Percentiles rank a stretch among this genome's conserved stretches.
phyloP scores from a whole-genome alignment of 1,139 yeast genomes.

The Maudiozyma humilis region DNA sequence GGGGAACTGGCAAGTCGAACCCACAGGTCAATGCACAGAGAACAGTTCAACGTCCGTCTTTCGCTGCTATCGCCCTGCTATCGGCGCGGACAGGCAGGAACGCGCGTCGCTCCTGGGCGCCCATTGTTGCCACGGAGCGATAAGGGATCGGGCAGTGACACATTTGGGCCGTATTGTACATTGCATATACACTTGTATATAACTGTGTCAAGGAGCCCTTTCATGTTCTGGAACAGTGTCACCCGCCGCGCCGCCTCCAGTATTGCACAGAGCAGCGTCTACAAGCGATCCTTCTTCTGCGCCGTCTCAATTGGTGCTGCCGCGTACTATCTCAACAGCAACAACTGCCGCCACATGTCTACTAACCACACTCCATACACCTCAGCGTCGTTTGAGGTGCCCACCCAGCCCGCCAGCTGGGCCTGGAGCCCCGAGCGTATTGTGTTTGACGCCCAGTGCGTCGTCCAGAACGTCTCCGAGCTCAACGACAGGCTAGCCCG shows the following conservation, averaged over 20 bases:
- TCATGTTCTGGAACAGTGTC: conserved; percentile 6
- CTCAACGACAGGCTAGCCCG: conserved; percentile 51
- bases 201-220: not conserved
- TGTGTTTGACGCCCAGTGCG: conserved; percentile 35
- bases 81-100: not conserved
- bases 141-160: not conserved
- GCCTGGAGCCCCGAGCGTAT: conserved; percentile 48
- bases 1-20: too few relatives aligned
- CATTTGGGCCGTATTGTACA: not conserved
- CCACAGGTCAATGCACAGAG: too few relatives aligned
- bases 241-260: not conserved
- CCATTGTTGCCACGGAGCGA: not conserved
- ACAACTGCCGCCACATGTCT: not conserved
- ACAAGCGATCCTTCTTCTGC: conserved; percentile 1
- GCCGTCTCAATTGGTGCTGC: conserved; percentile 4
- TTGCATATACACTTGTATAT: not conserved
- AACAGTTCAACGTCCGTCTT: too few relatives aligned
- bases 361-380: conserved; percentile 3
- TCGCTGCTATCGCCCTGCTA: not conserved
- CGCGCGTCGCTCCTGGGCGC: too few relatives aligned
- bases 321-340: not conserved
- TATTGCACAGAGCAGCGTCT: not conserved
- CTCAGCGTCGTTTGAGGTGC: conserved; percentile 12
- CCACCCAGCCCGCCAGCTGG: conserved; percentile 54
- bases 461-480: conserved; percentile 39